phyloP scores from a whole-genome alignment of 2,329 filamentous ascomycete species.

The Aspergillus phoenicis region DNA sequence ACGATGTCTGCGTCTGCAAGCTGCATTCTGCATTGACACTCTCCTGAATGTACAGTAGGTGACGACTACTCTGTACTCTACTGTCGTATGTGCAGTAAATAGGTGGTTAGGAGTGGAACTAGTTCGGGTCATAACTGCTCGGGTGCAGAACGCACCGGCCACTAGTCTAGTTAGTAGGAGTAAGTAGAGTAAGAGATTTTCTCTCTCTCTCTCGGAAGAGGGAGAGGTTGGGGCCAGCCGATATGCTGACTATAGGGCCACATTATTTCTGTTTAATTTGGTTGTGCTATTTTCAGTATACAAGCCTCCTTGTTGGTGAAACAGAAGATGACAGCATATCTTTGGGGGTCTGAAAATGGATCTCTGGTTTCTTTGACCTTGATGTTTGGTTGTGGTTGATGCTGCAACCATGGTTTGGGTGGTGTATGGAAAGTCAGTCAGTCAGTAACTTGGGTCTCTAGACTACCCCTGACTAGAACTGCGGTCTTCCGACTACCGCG shows the following conservation, averaged over 20 bases:
- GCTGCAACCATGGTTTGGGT: not conserved
- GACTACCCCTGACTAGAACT: conserved; percentile 1
- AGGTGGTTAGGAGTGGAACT: not conserved
- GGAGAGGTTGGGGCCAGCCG: not conserved
- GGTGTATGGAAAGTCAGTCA: not conserved
- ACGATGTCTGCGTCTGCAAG: too few species aligned
- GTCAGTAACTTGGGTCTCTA: too few species aligned
- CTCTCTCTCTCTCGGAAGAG: too few species aligned
- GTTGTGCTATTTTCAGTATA: not conserved
- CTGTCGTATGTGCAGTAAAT: too few species aligned
- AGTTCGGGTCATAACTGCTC: not conserved
- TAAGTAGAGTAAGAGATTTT: too few species aligned
- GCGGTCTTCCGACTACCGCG: not conserved
- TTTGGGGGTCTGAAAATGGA: not conserved
- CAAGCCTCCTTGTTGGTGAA: not conserved
- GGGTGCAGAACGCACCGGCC: not conserved
- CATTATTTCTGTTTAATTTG: too few species aligned
- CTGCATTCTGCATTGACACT: too few species aligned
- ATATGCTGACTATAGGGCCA: not conserved
- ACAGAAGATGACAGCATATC: not conserved
- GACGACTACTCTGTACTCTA: too few species aligned
- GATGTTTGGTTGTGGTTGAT: not conserved
- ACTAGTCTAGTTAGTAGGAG: not conserved
- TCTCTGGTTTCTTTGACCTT: not conserved
- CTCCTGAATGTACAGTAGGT: too few species aligned